Evolutionary conservation across 768 basidiomycete genomes (phyloP), one percentile per base, ranked within the genome.

Genomic region (Pleurotus platypus): DNA sequence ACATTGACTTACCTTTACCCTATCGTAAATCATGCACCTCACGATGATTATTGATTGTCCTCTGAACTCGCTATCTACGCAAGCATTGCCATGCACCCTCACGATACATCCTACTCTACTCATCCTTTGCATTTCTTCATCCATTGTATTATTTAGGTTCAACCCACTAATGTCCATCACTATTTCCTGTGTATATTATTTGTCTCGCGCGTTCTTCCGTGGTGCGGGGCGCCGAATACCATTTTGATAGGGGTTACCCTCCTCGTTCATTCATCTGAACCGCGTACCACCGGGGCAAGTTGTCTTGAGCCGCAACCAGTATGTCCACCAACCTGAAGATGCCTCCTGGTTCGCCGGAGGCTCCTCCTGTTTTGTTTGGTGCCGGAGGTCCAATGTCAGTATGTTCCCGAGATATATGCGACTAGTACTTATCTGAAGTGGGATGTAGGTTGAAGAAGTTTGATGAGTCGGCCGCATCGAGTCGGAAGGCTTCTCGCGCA

Each of bases 331-430:
- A 35, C 30, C 30, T 35, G 8, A 39, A 54, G 39, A 54, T 40
- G 51, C 51, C 51, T 39, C 67, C 74, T 15, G 64, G 61, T 55
- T 74, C 74, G 4, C 77, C 77, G 20, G 77, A 75, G 47, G 85
- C 79, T 3, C 56, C 46, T 4, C 88, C 87, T 4, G 75, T 78
- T 46, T 68, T 78, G 43, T 91, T 91, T 64, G 85, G 86, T 16
- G 90, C 89, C 53, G 87, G 86, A 13, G 89, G 89, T 4, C 82
- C 85, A n/a, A 83, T 89, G 88, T 90, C 58, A 67, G 81, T 72
- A 11, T 20, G 6, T 24, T 12, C 48, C 12, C 16, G 38, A 30
- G 18, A 43, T 38, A 27, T 58, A 46, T 39, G 26, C 16, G 38
- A n/a, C 30, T 35, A 9, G 45, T 62, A 20, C 39, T 24, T 49